Conservation (phyloP, 768 basidiomycete species). For the Leccinum variicolor region DNA sequence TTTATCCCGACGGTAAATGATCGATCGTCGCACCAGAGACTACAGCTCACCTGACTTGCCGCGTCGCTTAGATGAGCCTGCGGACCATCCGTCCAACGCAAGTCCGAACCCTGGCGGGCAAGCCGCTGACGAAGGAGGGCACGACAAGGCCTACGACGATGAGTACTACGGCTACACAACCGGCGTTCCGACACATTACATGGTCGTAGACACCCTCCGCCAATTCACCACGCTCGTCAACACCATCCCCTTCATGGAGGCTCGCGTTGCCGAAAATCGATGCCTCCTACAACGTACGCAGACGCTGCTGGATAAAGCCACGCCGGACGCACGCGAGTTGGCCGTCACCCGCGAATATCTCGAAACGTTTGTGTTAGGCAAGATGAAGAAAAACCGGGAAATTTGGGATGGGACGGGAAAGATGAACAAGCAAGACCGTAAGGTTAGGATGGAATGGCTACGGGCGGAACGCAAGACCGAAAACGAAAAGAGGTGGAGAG, state of each 20-base stretch:
- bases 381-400: conserved; percentile 30
- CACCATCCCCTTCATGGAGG: conserved; percentile 16
- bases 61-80: conserved; percentile 8
- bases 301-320: conserved; percentile 10
- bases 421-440: conserved; percentile 22
- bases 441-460: conserved; percentile 25
- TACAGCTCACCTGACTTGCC: neutral
- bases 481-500: conserved; percentile 18
- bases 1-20: conserved; percentile 8
- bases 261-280: conserved; percentile 17
- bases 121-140: conserved; percentile 3
- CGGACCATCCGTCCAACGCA: neutral
- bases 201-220: conserved; percentile 29
- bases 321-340: conserved; percentile 19
- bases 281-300: conserved; percentile 18
- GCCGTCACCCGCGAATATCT: conserved; percentile 24
- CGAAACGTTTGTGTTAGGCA: conserved; percentile 23
- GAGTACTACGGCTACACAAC: conserved; percentile 1
- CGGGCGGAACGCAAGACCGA: conserved; percentile 18
- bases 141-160: neutral
- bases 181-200: conserved; percentile 20
- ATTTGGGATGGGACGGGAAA: conserved; percentile 30
- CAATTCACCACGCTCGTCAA: conserved; percentile 24
- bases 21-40: neutral
- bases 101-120: neutral